Base-by-base conservation (phyloP, 768 basidiomycete genomes). In the Brasilioporus rufonigricans region DNA sequence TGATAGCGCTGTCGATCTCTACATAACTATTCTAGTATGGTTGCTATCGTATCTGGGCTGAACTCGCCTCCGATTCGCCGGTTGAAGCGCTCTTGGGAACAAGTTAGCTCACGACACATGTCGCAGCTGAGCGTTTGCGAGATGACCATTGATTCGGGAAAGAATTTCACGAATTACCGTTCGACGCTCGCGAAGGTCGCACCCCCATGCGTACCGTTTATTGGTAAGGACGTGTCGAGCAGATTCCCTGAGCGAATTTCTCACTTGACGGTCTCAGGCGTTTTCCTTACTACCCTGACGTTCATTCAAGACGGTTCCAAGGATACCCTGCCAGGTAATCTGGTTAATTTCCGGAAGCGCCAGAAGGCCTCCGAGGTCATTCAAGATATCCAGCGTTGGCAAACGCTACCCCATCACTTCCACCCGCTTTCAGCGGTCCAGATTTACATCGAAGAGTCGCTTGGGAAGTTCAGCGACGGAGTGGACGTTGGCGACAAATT, bases 261-360 rank as follows among this genome's bases (percentile, higher is more conserved):
- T 59, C 44, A 51, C 41, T 44, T 44, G 38, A 39, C 13, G 18
- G 16, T 11, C 55, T 0, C 62, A 97, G 96, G 97, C 64, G 90
- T 98, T 51, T 98, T 96, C 76, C 82, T 99, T 26, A 95, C 96
- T 7, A 92, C 90, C 8, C 77, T 98, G 57, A 95, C 94, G n/a
- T 98, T 98, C 72, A 96, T 97, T 68, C 93, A 97, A 72, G 97
- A 98, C 62, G 97, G 96, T 10, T 93, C 92, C 65, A 87, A 89
- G 48, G 92, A 98, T 74, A 84, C 79, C 61, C 76, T 97, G 11
- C 80, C 80, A 18, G 88, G 84, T 9, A 80, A 82, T 52, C 76
- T 96, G 59, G 86, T 98, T 73, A 98, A 98, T 75, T 98, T 98
- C 76, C 84, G 87, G 66, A 99, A 99, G 72, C 89, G 96, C 18